Conservation (phyloP, 2,329 filamentous ascomycete species). For the Aspergillus costaricaensis region DNA sequence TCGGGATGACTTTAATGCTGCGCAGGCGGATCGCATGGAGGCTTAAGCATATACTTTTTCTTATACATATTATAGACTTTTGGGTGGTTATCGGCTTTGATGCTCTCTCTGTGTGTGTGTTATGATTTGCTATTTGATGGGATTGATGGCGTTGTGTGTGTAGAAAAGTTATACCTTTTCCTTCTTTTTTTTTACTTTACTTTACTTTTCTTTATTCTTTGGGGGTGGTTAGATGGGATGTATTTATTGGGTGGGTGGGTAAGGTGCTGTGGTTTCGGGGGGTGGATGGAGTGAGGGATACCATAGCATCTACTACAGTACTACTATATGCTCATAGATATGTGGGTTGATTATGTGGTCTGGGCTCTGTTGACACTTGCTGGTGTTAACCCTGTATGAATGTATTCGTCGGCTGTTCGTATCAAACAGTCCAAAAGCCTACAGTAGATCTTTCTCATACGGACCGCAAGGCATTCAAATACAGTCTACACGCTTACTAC, state of each 20-base stretch:
- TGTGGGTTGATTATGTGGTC: too few relatives aligned
- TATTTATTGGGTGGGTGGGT: not conserved
- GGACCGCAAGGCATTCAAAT: not conserved
- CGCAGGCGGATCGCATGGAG: slow-evolving; percentile 38
- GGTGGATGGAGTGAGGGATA: too few relatives aligned
- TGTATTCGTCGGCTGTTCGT: too few relatives aligned
- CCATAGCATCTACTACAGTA: too few relatives aligned
- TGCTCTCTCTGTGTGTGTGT: slow-evolving; percentile 11
- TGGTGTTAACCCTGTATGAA: too few relatives aligned
- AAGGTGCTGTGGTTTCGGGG: too few relatives aligned
- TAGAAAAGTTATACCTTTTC: slow-evolving; percentile 17
- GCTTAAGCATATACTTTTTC: slow-evolving; percentile 20
- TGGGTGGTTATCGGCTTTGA: slow-evolving; percentile 5
- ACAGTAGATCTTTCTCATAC: too few relatives aligned
- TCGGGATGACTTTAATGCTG: slow-evolving; percentile 60
- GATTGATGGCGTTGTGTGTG: slow-evolving; percentile 2
- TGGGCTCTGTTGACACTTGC: too few relatives aligned
- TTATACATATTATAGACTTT: slow-evolving; percentile 24
- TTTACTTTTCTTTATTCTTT: not conserved
- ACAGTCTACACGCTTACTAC: slow-evolving; percentile 1
- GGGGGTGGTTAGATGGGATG: not conserved
- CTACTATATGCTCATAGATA: too few relatives aligned
- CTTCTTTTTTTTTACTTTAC: not conserved
- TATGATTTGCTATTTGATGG: slow-evolving; percentile 24
- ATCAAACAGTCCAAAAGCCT: too few relatives aligned